A percentile compares a stretch with the other conserved stretches of the same genome.
phyloP scores from a whole-genome alignment of 208 protist species.

The Tritrichomonas musculus region DNA sequence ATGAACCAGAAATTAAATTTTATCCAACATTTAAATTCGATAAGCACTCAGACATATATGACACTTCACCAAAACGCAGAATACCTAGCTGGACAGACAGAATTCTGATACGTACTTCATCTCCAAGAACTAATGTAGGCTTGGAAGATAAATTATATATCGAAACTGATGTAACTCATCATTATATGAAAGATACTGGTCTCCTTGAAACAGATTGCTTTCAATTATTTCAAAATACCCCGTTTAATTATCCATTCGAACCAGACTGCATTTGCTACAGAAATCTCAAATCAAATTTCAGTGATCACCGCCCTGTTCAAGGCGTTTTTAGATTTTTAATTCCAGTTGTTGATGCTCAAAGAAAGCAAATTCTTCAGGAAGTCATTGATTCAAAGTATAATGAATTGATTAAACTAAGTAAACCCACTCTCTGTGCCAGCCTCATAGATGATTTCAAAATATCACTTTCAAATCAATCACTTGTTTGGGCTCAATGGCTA shows the following conservation, averaged over 20 bases:
- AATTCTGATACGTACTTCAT: slow-evolving; percentile 7
- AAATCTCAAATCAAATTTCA: background rate
- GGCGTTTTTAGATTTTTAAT: background rate
- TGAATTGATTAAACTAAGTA: background rate
- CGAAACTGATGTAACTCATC: background rate
- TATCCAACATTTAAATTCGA: slow-evolving; percentile 53
- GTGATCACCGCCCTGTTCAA: background rate
- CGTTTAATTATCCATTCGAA: background rate
- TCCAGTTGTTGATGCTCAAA: background rate
- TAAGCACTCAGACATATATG: slow-evolving; percentile 40
- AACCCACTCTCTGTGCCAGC: background rate
- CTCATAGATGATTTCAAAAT: background rate
- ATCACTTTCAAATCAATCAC: background rate
- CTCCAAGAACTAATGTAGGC: background rate
- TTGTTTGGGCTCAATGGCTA: background rate
- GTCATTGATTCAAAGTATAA: background rate
- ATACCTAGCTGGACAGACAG: slow-evolving; percentile 47
- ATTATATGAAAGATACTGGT: background rate
- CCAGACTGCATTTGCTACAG: background rate
- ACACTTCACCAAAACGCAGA: slow-evolving; percentile 39
- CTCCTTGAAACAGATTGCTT: background rate
- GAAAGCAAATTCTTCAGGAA: background rate
- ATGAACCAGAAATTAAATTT: slow-evolving; percentile 47
- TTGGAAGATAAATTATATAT: background rate
- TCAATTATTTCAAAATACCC: background rate